These are phyloP conservation scores for Eragrostis nindensis DNA, from an alignment of 176 grass and related monocot genomes.

Conservation along the genomic window DNA sequence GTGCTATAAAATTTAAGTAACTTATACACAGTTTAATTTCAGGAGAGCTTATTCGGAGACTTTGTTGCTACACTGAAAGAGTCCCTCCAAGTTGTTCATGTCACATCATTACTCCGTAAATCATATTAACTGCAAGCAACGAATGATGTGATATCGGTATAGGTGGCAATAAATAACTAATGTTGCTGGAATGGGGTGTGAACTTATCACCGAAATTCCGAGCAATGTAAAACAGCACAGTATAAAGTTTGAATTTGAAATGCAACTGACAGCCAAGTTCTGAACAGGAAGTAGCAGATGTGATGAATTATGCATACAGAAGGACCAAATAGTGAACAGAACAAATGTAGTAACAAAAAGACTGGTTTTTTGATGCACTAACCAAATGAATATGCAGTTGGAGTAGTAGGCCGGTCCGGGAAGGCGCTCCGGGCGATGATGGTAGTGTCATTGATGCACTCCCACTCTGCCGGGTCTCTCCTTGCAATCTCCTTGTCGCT, in stretches of 20 bases:
- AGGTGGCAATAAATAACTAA: background rate
- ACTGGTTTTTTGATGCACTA: constrained; percentile 23
- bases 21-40: background rate
- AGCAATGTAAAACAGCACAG: background rate
- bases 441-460: constrained; percentile 89
- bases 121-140: background rate
- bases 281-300: background rate
- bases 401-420: constrained; percentile 72
- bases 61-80: constrained; percentile 2
- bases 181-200: background rate
- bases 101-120: background rate
- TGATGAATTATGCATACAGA: constrained; percentile 5
- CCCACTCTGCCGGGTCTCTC: constrained; percentile 75
- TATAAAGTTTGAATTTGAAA: background rate
- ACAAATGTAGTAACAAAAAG: constrained; percentile 15
- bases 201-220: background rate
- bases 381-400: constrained; percentile 89
- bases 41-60: background rate
- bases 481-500: constrained; percentile 68
- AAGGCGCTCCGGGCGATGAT: constrained; percentile 79
- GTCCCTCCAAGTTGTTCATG: background rate
- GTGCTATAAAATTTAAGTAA: constrained; percentile 2
- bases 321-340: background rate
- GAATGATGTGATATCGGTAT: background rate
- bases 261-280: constrained; percentile 12